phyloP scores from a whole-genome alignment of 73 alveolate genomes.

The Blepharisma japonicum region DNA sequence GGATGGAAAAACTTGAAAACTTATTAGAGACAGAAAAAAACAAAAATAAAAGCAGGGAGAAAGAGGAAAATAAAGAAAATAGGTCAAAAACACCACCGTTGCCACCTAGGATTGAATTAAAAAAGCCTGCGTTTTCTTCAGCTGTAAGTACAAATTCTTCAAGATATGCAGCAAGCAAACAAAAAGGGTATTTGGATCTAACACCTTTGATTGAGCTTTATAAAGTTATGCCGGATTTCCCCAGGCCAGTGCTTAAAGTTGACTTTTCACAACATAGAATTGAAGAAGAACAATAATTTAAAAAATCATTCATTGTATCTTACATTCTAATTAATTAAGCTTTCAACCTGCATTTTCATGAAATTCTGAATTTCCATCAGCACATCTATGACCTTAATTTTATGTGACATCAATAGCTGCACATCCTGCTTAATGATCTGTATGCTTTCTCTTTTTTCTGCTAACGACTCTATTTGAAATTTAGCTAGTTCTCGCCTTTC shows the following conservation, averaged over 20 bases:
- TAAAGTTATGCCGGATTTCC: constrained; percentile 25
- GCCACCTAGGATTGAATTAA: constrained; percentile 15
- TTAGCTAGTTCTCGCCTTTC: too few species aligned
- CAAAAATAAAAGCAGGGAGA: background rate
- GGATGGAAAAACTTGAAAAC: background rate
- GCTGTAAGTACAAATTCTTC: constrained; percentile 25
- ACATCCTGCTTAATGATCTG: too few species aligned
- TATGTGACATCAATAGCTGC: too few species aligned
- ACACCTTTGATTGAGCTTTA: constrained; percentile 23
- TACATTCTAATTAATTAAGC: too few species aligned
- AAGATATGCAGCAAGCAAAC: background rate
- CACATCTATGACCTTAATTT: too few species aligned
- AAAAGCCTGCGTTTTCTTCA: constrained; percentile 17
- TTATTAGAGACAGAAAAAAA: constrained; percentile 29
- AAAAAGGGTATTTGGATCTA: constrained; percentile 3
- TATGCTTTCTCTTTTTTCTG: too few species aligned
- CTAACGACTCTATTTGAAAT: too few species aligned
- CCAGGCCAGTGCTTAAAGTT: constrained; percentile 15
- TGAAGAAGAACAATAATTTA: too few species aligned
- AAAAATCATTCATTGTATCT: too few species aligned
- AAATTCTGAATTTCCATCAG: too few species aligned
- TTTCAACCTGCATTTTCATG: too few species aligned
- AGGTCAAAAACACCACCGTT: background rate
- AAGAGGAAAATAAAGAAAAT: constrained; percentile 9
- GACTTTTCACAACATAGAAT: background rate